Evolutionary conservation across 2,329 filamentous ascomycete species (phyloP), one percentile per base, ranked within the genome.

Genomic region (Geosmithia flava): DNA sequence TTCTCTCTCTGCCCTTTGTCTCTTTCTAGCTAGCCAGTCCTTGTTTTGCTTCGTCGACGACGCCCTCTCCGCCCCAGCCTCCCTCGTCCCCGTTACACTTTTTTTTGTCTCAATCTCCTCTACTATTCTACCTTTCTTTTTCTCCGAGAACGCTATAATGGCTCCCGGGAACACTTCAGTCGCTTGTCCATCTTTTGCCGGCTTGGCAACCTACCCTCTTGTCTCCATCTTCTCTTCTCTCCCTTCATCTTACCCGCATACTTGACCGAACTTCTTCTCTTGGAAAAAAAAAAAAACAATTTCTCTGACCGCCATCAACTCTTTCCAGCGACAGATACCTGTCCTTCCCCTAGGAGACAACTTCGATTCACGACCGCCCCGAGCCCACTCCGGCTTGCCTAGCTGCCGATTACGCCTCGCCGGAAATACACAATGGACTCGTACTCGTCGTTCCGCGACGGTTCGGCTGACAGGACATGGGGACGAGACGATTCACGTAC

Each of bases 371-470:
- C 41, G 10, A 3, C n/a, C 17, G 41, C n/a, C 20, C n/a, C 19
- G 13, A 3, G 41, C 41, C n/a, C 17, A 19, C 41, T 7, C 3
- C 41, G 20, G 33, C 33, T 37, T 37, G 33, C 33, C 33, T 37
- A 37, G 33, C 33, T 6, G 11, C 33, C 10, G 33, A 16, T 16
- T 13, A 11, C 15, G 33, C 33, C 33, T 37, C 33, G 3, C 41
- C 3, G 8, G 23, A n/a, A 27, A 8, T 27, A 42, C 20, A 44
- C 44, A n/a, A 80, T 80, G 76, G 75, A 79, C 53, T 76, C 74
- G 1, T 78, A 76, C 52, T 62, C 62, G 52, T 68, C 72, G 30
- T 76, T 75, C 54, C 69, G 77, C 53, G 76, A 80, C 50, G 60
- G 62, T 47, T 59, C 70, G 20, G 72, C 63, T 44, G 74, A 78